phyloP scores from a whole-genome alignment of 1,284 basidiomycete species.

The Ceratobasidium sp. region DNA sequence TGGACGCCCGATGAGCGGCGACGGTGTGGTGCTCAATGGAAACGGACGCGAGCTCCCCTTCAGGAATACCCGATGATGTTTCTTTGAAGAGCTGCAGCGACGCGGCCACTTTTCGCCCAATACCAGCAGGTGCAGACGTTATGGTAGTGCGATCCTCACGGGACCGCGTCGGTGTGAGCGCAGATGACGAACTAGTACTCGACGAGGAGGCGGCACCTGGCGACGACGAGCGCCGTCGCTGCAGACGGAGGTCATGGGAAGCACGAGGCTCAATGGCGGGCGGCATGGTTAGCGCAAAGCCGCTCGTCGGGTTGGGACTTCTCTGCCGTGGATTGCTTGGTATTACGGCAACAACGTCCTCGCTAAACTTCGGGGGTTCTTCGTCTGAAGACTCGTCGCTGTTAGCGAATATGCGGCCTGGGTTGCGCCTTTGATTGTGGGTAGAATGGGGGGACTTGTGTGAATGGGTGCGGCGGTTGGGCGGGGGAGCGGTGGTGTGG shows the following conservation, averaged over 20 bases:
- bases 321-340: constrained; percentile 18
- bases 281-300: constrained; percentile 22
- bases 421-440: not conserved
- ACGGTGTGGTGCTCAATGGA: constrained; percentile 40
- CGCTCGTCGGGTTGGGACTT: constrained; percentile 22
- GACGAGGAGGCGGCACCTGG: constrained; percentile 33
- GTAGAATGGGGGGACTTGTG: constrained; percentile 28
- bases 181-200: constrained; percentile 39
- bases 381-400: constrained; percentile 41
- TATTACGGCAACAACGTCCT: constrained; percentile 35
- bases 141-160: constrained; percentile 27
- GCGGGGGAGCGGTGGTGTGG: not conserved
- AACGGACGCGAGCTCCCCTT: constrained; percentile 38
- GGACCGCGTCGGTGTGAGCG: constrained; percentile 43
- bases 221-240: constrained; percentile 18
- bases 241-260: not conserved
- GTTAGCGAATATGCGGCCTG: constrained; percentile 3
- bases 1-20: constrained; percentile 52
- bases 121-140: constrained; percentile 58
- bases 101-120: constrained; percentile 81
- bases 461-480: constrained; percentile 28
- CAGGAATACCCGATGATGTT: constrained; percentile 54
- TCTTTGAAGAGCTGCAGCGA: constrained; percentile 82
- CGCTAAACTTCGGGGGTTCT: constrained; percentile 20
- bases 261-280: constrained; percentile 11